Evolutionary conservation across 129 eudicot species (phyloP).

Genomic region (Heracleum sosnowskyi): DNA sequence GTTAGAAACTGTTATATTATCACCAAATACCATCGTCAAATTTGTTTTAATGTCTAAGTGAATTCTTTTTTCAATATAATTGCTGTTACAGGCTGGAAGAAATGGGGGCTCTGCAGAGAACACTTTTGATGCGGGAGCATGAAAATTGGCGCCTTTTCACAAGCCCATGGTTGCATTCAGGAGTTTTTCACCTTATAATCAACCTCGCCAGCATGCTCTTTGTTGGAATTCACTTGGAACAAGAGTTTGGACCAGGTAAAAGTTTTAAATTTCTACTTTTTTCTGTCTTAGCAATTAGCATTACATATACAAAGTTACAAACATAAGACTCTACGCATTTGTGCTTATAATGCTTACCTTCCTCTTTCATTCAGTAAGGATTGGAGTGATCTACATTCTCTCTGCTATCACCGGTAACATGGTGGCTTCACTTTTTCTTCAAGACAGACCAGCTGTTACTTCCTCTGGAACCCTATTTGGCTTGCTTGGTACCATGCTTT

Average conservation of each 20-base stretch:
- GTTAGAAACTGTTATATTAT: neutral
- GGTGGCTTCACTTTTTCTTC: slow-evolving; percentile 37
- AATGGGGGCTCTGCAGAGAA: slow-evolving; percentile 45
- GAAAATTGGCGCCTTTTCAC: slow-evolving; percentile 43
- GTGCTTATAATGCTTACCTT: neutral
- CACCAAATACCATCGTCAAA: neutral
- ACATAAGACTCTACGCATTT: neutral
- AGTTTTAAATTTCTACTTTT: neutral
- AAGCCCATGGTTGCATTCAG: slow-evolving; percentile 44
- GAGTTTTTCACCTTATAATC: slow-evolving; percentile 44
- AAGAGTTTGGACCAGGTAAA: slow-evolving; percentile 49
- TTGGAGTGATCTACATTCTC: slow-evolving; percentile 18
- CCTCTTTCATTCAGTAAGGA: slow-evolving; percentile 32
- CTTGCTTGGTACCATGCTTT: slow-evolving; percentile 42
- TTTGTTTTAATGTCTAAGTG: neutral
- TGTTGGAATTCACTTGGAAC: slow-evolving; percentile 52
- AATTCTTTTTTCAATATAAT: neutral
- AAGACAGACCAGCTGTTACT: slow-evolving; percentile 39
- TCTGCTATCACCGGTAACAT: slow-evolving; percentile 33
- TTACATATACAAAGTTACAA: slow-evolving; percentile 9
- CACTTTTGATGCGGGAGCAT: slow-evolving; percentile 12
- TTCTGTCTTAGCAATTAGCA: slow-evolving; percentile 17
- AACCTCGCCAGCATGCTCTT: slow-evolving; percentile 33
- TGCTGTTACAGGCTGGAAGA: slow-evolving; percentile 27
- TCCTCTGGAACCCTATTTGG: slow-evolving; percentile 53